Evolutionary conservation across 2,329 filamentous ascomycete genomes (phyloP).

Genomic region (Trichoderma sp.): DNA sequence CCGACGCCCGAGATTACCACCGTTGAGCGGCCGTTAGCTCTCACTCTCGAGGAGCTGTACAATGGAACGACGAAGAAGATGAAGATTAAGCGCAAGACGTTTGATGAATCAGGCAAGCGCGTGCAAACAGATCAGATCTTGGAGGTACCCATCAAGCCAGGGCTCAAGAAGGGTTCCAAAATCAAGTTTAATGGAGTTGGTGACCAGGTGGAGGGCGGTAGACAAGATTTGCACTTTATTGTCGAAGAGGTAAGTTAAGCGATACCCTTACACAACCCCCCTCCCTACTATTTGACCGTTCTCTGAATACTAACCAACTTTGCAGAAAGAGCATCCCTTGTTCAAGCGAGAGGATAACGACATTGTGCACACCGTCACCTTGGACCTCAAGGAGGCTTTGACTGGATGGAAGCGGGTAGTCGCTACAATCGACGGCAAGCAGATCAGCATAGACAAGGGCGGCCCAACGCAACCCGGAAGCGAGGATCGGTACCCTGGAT

Average conservation of each 20-base stretch:
- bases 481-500: conserved; percentile 74
- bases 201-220: conserved; percentile 93
- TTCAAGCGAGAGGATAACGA: conserved; percentile 89
- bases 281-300: background rate
- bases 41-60: conserved; percentile 86
- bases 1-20: conserved; percentile 82
- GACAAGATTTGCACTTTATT: conserved; percentile 93
- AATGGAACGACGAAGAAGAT: conserved; percentile 91
- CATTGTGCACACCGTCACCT: conserved; percentile 71
- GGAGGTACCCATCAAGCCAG: conserved; percentile 92
- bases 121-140: conserved; percentile 85
- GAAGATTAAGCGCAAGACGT: conserved; percentile 96
- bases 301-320: conserved; percentile 21
- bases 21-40: conserved; percentile 76
- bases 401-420: conserved; percentile 94
- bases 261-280: background rate
- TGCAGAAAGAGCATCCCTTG: conserved; percentile 78
- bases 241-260: conserved; percentile 74
- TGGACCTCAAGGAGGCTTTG: conserved; percentile 88
- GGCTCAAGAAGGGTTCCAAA: conserved; percentile 94
- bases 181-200: conserved; percentile 98
- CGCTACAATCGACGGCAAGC: conserved; percentile 87
- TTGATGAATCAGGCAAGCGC: conserved; percentile 80
- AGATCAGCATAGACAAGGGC: conserved; percentile 72
- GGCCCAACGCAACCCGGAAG: conserved; percentile 85